Evolutionary conservation across 2,329 filamentous ascomycete genomes (phyloP), one percentile per base, ranked within the genome.

Genomic region (Colletotrichum coccodes): DNA sequence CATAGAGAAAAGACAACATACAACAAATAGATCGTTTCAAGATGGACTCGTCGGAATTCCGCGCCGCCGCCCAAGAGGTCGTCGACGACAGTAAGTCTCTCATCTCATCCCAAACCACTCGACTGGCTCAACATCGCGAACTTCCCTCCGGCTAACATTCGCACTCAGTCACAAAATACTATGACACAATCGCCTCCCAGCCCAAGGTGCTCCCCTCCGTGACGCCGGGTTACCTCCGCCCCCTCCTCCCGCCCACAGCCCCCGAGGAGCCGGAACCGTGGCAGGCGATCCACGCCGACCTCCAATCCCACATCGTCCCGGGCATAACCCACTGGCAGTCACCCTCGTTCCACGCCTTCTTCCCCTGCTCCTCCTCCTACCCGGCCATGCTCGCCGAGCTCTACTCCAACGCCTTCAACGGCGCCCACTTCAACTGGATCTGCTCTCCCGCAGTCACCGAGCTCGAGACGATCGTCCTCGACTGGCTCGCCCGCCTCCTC

Each of bases 341-440:
- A 3, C 95, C 94, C 18, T 94, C 95, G 77, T 98, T 97, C 86
- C 94, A 98, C 89, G 95, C 95, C 50, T 98, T 97, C 85, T 98
- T 96, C 81, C 93, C 95, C 1, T 94, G 94, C 57, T 90, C 89
- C 28, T 90, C 91, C 60, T 93, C 92, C 40, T 98, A 92, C 77
- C 94, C 95, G 0, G 89, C 91, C 32, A 95, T 97, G 79, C 87
- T 98, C 12, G 95, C 94, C 23, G 95, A 98, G 81, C 90, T 98
- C 84, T 98, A 97, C 84, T 94, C 90, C 49, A 91, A 93, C 6
- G 92, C 94, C 7, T 95, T 98, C 81, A 96, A 91, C 14, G 93
- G 93, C 18, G 94, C 95, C 1, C 94, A 94, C 44, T 98, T 98
- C 86, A 98, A 98, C 81, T 98, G 95, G 95, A 90, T 98, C 72